phyloP scores from a whole-genome alignment of 1,284 basidiomycete species.

The Dichomitus squalens region DNA sequence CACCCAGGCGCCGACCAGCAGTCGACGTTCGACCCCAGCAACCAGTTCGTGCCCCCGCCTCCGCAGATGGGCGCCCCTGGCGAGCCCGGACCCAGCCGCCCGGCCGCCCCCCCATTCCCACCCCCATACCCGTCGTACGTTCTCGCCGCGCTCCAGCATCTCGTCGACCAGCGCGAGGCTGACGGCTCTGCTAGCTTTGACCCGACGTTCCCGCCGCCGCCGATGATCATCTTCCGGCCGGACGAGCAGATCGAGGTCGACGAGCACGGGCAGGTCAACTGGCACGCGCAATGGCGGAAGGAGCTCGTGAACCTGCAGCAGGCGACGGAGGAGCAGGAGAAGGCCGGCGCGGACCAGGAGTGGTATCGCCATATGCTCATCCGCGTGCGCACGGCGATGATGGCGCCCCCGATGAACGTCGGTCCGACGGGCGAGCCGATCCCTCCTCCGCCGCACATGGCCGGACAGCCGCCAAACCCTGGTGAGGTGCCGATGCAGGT shows the following conservation, averaged over 20 bases:
- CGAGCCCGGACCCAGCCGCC: slow-evolving; percentile 58
- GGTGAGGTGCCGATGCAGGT: slow-evolving; percentile 27
- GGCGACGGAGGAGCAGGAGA: slow-evolving; percentile 76
- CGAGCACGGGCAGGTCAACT: slow-evolving; percentile 76
- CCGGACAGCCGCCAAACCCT: slow-evolving; percentile 28
- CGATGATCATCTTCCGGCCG: slow-evolving; percentile 59
- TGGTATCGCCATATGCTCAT: slow-evolving; percentile 84
- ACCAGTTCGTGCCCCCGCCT: slow-evolving; percentile 55
- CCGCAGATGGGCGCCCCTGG: slow-evolving; percentile 50
- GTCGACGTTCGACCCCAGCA: slow-evolving; percentile 51
- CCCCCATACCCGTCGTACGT: slow-evolving; percentile 58
- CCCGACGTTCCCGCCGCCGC: slow-evolving; percentile 64
- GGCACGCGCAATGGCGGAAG: slow-evolving; percentile 77
- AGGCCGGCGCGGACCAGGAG: slow-evolving; percentile 72
- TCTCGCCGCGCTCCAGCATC: not conserved
- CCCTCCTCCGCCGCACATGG: slow-evolving; percentile 28
- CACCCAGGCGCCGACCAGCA: slow-evolving; percentile 40
- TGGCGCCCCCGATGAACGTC: slow-evolving; percentile 63
- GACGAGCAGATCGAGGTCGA: slow-evolving; percentile 71
- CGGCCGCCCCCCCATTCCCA: slow-evolving; percentile 46
- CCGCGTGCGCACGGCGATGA: slow-evolving; percentile 67
- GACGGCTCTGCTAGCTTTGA: slow-evolving; percentile 51
- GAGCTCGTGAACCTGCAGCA: slow-evolving; percentile 73
- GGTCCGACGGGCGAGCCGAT: slow-evolving; percentile 56
- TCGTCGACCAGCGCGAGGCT: not conserved